Percentiles rank a stretch among this genome's conserved stretches.
These are phyloP conservation scores for Pseudomonodictys pantanalensis DNA, from an alignment of 495 filamentous ascomycete species.

Conservation along the genomic window DNA sequence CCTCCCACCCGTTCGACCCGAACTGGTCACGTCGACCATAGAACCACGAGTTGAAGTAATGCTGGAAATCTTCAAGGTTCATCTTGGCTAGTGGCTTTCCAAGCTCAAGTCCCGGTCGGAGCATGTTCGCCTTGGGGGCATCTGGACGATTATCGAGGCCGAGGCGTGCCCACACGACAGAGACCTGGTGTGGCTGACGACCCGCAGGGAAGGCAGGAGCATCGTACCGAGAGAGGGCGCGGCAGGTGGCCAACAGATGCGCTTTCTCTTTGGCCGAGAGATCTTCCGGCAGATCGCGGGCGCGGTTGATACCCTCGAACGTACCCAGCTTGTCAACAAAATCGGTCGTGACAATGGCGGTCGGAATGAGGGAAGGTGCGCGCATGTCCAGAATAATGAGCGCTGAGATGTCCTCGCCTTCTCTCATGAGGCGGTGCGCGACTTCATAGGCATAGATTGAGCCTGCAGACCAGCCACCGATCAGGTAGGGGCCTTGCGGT, in stretches of 20 bases:
- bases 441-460: conserved; percentile 26
- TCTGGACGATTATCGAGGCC: conserved; percentile 11
- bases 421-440: conserved; percentile 8
- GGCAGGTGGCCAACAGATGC: conserved; percentile 22
- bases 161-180: conserved; percentile 20
- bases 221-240: conserved; percentile 25
- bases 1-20: conserved; percentile 29
- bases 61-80: conserved; percentile 15
- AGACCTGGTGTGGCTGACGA: conserved; percentile 6
- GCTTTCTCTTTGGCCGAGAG: conserved; percentile 20
- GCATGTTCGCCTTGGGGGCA: conserved; percentile 15
- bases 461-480: conserved; percentile 28
- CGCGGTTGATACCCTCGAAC: conserved; percentile 20
- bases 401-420: conserved; percentile 20
- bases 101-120: conserved; percentile 2
- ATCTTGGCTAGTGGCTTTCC: conserved; percentile 11
- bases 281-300: conserved; percentile 16
- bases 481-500: conserved; percentile 24
- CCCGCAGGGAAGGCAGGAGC: conserved; percentile 18
- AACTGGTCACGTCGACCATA: conserved; percentile 24
- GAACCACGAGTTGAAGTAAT: conserved; percentile 26
- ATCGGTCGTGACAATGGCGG: conserved; percentile 20
- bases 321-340: conserved; percentile 24
- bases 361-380: conserved; percentile 25
- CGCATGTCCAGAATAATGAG: conserved; percentile 29